Percentiles rank a stretch among this genome's conserved stretches.
Evolutionary conservation across 2,329 filamentous ascomycete genomes (phyloP).

Genomic region (Trichoderma hamatum): DNA sequence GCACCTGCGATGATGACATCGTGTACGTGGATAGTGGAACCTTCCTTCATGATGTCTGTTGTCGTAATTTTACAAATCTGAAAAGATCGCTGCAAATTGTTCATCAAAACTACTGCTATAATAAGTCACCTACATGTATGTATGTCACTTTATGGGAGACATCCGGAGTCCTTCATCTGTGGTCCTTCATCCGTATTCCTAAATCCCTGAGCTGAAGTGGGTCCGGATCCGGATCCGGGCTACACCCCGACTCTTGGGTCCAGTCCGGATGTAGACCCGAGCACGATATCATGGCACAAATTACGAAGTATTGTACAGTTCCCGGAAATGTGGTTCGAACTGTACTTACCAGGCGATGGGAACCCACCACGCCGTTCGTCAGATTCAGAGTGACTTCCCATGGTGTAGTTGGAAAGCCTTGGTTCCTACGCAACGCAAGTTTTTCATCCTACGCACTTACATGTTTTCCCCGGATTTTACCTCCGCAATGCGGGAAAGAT

Average conservation of each 20-base stretch:
- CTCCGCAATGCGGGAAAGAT: not conserved
- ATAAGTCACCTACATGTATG: not conserved
- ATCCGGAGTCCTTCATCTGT: too few relatives aligned
- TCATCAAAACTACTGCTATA: not conserved
- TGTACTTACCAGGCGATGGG: not conserved
- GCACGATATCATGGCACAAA: too few relatives aligned
- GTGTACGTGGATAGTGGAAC: slow-evolving; percentile 15
- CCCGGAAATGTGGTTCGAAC: too few relatives aligned
- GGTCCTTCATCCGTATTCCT: not conserved
- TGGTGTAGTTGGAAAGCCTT: not conserved
- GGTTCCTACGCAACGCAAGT: not conserved
- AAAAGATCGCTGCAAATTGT: not conserved
- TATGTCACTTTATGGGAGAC: not conserved
- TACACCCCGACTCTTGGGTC: not conserved
- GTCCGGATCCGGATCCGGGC: not conserved
- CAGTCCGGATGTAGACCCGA: not conserved
- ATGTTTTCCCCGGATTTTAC: not conserved
- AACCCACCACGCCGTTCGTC: too few relatives aligned
- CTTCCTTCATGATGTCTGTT: not conserved
- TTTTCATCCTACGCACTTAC: not conserved
- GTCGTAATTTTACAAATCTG: not conserved
- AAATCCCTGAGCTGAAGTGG: not conserved
- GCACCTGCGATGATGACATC: slow-evolving; percentile 71
- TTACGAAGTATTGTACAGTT: too few relatives aligned
- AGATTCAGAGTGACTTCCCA: not conserved